phyloP scores from a whole-genome alignment of 169 alveolate genomes.

The Plasmodium knowlesi region DNA sequence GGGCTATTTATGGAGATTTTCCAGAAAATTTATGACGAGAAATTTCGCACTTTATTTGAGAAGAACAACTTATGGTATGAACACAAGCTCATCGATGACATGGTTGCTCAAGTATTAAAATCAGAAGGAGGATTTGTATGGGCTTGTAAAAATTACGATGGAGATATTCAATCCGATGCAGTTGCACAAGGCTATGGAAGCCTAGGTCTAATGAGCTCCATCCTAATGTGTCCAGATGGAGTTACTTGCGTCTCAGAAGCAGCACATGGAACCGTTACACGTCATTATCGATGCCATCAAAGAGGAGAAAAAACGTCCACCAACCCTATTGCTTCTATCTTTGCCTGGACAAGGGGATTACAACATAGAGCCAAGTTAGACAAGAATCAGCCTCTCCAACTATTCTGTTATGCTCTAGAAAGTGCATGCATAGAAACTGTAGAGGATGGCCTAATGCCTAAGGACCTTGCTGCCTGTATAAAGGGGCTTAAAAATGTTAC shows the following conservation, averaged over 20 bases:
- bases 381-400: conserved; percentile 85
- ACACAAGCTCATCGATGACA: conserved; percentile 96
- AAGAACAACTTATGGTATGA: conserved; percentile 91
- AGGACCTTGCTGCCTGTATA: conserved; percentile 90
- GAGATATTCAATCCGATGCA: conserved; percentile 96
- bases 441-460: conserved; percentile 93
- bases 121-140: conserved; percentile 96
- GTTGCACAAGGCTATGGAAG: conserved; percentile 97
- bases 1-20: conserved; percentile 96
- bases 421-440: conserved; percentile 90
- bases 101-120: conserved; percentile 96
- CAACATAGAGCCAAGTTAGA: conserved; percentile 91
- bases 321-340: conserved; percentile 95
- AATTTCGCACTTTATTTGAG: conserved; percentile 89
- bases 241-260: conserved; percentile 94
- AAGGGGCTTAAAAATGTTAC: conserved; percentile 74
- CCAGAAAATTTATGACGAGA: conserved; percentile 89
- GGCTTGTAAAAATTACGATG: conserved; percentile 99
- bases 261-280: conserved; percentile 97
- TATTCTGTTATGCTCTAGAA: conserved; percentile 91
- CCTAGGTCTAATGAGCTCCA: conserved; percentile 95
- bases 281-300: conserved; percentile 92
- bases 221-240: conserved; percentile 95
- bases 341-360: conserved; percentile 97
- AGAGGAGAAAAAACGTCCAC: conserved; percentile 94